Evolutionary conservation across 805 yeast genomes (phyloP).

Genomic region (Lipomyces japonicus): DNA sequence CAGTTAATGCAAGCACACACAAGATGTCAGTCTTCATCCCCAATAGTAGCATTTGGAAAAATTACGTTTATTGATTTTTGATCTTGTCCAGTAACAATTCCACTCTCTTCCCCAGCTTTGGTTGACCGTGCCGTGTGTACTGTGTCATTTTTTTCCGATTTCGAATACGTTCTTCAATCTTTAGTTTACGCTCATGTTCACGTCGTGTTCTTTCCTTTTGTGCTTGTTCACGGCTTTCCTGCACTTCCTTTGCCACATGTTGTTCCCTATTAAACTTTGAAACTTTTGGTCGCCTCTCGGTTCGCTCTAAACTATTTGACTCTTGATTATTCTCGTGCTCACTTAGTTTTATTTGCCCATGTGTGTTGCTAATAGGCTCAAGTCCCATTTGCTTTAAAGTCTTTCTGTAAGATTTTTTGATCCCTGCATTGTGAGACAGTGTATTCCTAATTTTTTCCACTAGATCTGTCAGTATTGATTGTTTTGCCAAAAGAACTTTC

Average conservation of each 20-base stretch:
- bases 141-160: slow-evolving; percentile 18
- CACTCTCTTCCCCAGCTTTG: slow-evolving; percentile 23
- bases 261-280: slow-evolving; percentile 18
- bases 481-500: background rate
- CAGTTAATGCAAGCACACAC: no score
- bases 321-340: background rate
- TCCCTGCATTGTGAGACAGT: slow-evolving; percentile 18
- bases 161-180: slow-evolving; percentile 10
- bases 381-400: slow-evolving; percentile 22
- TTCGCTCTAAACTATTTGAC: background rate
- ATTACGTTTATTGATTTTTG: no score
- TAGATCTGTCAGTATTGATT: background rate
- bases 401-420: slow-evolving; percentile 19
- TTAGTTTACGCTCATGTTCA: slow-evolving; percentile 8
- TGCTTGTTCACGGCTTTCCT: slow-evolving; percentile 8
- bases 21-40: no score
- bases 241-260: slow-evolving; percentile 10
- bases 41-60: no score
- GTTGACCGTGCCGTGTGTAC: slow-evolving; percentile 21
- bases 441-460: slow-evolving; percentile 23
- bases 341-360: no score
- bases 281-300: slow-evolving; percentile 3
- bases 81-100: slow-evolving; percentile 21
- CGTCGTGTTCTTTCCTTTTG: slow-evolving; percentile 6
- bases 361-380: no score